Percentiles rank a stretch among this genome's conserved stretches.
Evolutionary conservation across 495 filamentous ascomycete genomes (phyloP).

Genomic region (Platismatia glauca): DNA sequence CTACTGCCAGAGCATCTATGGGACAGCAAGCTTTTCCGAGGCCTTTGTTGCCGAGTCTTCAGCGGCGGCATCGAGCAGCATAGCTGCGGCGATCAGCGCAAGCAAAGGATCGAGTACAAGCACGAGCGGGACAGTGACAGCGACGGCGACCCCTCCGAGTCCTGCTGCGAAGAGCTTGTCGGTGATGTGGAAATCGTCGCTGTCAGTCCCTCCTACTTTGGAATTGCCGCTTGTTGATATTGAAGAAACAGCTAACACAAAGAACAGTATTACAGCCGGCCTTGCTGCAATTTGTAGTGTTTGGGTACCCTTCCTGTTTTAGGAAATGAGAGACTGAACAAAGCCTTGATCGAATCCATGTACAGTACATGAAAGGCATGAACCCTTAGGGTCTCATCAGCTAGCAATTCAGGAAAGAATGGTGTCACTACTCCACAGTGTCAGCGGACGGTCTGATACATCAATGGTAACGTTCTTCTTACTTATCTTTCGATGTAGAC

Average conservation of each 20-base stretch:
- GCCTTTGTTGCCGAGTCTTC: slow-evolving; percentile 1
- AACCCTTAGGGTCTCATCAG: no score
- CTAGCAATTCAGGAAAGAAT: no score
- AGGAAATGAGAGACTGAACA: background rate
- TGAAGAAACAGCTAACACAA: background rate
- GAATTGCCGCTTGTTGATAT: background rate
- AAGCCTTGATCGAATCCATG: background rate
- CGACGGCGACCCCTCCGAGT: background rate
- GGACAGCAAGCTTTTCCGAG: background rate
- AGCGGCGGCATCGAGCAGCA: background rate
- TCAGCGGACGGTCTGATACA: no score
- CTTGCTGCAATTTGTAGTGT: background rate
- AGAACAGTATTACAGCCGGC: background rate
- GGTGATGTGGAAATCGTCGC: background rate
- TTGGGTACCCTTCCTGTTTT: background rate
- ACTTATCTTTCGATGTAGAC: no score
- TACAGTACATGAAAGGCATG: no score
- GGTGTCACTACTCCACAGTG: no score
- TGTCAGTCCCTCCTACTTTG: background rate
- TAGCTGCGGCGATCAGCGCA: background rate
- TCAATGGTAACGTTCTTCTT: no score
- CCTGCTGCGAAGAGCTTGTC: background rate
- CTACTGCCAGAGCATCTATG: background rate
- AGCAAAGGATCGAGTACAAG: background rate
- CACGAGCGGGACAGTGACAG: no score